These are phyloP conservation scores for Opeltia flavorubescens DNA, from an alignment of 495 filamentous ascomycete species.

Conservation along the genomic window DNA sequence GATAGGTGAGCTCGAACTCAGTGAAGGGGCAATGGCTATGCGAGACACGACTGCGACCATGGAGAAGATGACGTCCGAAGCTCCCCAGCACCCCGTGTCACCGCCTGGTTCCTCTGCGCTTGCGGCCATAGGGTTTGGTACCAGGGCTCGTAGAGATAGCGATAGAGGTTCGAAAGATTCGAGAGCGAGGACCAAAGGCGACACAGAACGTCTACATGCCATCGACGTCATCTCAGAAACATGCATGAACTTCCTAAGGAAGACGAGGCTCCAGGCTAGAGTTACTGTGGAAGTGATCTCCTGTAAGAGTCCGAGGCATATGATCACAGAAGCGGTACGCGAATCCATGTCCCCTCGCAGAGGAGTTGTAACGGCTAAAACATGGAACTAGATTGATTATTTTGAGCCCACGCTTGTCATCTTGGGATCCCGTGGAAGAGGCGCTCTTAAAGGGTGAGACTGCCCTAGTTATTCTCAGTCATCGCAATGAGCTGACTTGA, in stretches of 20 bases:
- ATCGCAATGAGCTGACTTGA: no score
- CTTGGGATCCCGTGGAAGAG: slow-evolving; percentile 76
- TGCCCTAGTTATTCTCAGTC: no score
- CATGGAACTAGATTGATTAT: slow-evolving; percentile 56
- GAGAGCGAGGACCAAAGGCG: slow-evolving; percentile 39
- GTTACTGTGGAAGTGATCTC: slow-evolving; percentile 92
- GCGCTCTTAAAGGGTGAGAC: slow-evolving; percentile 80
- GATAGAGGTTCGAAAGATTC: slow-evolving; percentile 28
- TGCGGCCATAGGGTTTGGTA: background rate
- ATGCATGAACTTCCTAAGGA: slow-evolving; percentile 70
- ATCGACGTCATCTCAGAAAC: slow-evolving; percentile 63
- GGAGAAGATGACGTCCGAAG: slow-evolving; percentile 36
- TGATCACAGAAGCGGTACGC: slow-evolving; percentile 65
- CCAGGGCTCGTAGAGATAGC: slow-evolving; percentile 23
- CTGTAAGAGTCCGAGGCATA: slow-evolving; percentile 85
- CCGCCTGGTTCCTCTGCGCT: slow-evolving; percentile 14
- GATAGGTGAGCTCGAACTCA: slow-evolving; percentile 31
- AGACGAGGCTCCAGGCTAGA: slow-evolving; percentile 79
- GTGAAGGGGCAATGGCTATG: slow-evolving; percentile 49
- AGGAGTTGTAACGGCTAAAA: slow-evolving; percentile 3
- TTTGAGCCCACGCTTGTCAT: slow-evolving; percentile 87
- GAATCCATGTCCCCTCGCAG: background rate
- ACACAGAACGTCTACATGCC: slow-evolving; percentile 65
- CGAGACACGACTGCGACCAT: slow-evolving; percentile 53
- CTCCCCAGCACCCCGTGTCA: slow-evolving; percentile 10